A percentile compares a stretch with the other conserved stretches of the same genome.
These are phyloP conservation scores for Strobilomyces confusus DNA, from an alignment of 768 basidiomycete genomes.

Conservation along the genomic window DNA sequence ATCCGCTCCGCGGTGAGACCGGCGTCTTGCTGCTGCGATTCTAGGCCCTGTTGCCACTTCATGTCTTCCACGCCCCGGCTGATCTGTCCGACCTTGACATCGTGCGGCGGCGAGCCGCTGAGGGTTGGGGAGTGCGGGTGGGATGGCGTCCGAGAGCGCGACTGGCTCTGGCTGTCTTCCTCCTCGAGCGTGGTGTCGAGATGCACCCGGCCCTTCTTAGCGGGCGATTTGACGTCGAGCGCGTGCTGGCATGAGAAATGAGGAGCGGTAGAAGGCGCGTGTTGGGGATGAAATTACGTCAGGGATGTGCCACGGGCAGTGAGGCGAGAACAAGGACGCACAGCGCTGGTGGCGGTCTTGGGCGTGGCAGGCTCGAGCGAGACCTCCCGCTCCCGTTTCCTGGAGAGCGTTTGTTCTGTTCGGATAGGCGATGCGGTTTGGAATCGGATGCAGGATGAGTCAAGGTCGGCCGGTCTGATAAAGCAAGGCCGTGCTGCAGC, in stretches of 20 bases:
- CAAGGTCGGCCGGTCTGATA: slow-evolving; percentile 23
- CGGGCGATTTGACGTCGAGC: slow-evolving; percentile 52
- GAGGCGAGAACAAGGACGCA: slow-evolving; percentile 27
- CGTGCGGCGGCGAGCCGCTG: slow-evolving; percentile 67
- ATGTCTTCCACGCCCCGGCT: slow-evolving; percentile 78
- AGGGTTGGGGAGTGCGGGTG: slow-evolving; percentile 26
- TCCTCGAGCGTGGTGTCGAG: slow-evolving; percentile 65
- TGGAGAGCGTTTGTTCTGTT: slow-evolving; percentile 46
- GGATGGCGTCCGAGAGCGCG: slow-evolving; percentile 30
- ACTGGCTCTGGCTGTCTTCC: slow-evolving; percentile 48
- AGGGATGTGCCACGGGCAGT: slow-evolving; percentile 14
- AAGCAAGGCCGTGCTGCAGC: slow-evolving; percentile 21
- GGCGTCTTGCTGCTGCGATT: slow-evolving; percentile 10
- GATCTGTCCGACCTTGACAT: slow-evolving; percentile 77
- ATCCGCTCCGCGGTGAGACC: slow-evolving; percentile 5
- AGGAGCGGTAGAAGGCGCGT: slow-evolving; percentile 17
- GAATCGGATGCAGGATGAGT: slow-evolving; percentile 24
- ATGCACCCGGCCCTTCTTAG: slow-evolving; percentile 71
- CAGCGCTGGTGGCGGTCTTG: slow-evolving; percentile 33
- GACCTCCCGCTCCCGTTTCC: slow-evolving; percentile 75
- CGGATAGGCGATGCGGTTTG: slow-evolving; percentile 8
- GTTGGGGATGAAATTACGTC: slow-evolving; percentile 26
- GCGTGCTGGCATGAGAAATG: slow-evolving; percentile 23
- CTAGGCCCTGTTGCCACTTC: slow-evolving; percentile 53
- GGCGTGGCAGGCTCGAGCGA: slow-evolving; percentile 67